These are phyloP conservation scores for Aspergillus ellipticus DNA, from an alignment of 495 filamentous ascomycete genomes.

Conservation along the genomic window DNA sequence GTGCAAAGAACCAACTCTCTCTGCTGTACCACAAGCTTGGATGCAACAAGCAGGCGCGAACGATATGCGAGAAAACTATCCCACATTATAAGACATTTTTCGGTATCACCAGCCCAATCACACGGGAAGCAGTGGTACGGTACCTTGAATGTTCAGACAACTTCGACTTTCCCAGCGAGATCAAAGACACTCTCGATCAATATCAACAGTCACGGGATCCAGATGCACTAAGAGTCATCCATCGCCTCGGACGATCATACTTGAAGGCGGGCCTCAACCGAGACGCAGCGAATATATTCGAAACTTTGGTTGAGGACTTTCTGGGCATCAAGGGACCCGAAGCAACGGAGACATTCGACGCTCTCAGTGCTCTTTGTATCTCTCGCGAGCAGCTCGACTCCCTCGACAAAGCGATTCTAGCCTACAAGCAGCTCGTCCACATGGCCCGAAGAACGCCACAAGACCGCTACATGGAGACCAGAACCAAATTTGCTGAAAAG, in stretches of 20 bases:
- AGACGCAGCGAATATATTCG: slow-evolving; percentile 27
- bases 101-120: slow-evolving; percentile 23
- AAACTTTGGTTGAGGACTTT: slow-evolving; percentile 26
- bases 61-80: slow-evolving; percentile 20
- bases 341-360: slow-evolving; percentile 26
- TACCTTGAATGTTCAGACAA: slow-evolving; percentile 27
- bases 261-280: slow-evolving; percentile 29
- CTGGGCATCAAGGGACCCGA: slow-evolving; percentile 20
- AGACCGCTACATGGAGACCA: slow-evolving; percentile 21
- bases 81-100: slow-evolving; percentile 28
- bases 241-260: slow-evolving; percentile 26
- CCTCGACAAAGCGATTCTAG: slow-evolving; percentile 26
- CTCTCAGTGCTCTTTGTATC: slow-evolving; percentile 28
- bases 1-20: slow-evolving; percentile 29
- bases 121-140: slow-evolving; percentile 22
- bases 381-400: slow-evolving; percentile 26
- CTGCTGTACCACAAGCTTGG: slow-evolving; percentile 29
- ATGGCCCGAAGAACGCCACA: slow-evolving; percentile 22
- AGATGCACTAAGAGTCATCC: slow-evolving; percentile 28
- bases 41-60: slow-evolving; percentile 24
- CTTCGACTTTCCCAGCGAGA: slow-evolving; percentile 29
- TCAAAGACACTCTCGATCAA: slow-evolving; percentile 23
- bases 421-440: slow-evolving; percentile 27
- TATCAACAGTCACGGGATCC: slow-evolving; percentile 23
- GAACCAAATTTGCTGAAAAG: slow-evolving; percentile 26